phyloP scores from a whole-genome alignment of 2,329 filamentous ascomycete genomes.

The Fusarium nisikadoi region DNA sequence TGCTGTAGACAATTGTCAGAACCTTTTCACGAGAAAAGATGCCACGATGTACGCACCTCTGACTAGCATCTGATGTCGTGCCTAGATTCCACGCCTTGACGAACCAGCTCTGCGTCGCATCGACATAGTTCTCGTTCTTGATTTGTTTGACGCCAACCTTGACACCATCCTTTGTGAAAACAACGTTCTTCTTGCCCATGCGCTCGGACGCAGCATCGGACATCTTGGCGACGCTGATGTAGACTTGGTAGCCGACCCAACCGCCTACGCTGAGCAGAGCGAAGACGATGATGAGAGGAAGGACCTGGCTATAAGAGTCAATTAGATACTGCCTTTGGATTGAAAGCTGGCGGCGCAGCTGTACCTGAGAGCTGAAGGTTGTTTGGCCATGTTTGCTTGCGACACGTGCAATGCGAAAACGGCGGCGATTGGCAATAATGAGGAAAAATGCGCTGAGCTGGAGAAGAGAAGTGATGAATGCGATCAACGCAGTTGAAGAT shows the following conservation, averaged over 20 bases:
- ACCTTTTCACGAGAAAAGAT: not conserved
- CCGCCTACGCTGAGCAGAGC: constrained; percentile 68
- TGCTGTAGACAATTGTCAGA: constrained; percentile 32
- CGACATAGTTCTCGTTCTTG: constrained; percentile 76
- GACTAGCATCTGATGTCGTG: constrained; percentile 41
- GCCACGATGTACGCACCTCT: constrained; percentile 23
- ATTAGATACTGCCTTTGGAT: not conserved
- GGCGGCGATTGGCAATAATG: not conserved
- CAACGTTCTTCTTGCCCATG: constrained; percentile 80
- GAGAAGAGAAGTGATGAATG: not conserved
- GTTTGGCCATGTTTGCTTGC: constrained; percentile 36
- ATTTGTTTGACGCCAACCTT: constrained; percentile 77
- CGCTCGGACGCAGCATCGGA: constrained; percentile 71
- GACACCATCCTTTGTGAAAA: constrained; percentile 79
- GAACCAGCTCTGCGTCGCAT: constrained; percentile 75
- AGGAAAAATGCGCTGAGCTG: not conserved
- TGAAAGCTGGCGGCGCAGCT: not conserved
- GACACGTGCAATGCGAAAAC: constrained; percentile 3
- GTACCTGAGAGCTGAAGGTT: constrained; percentile 41
- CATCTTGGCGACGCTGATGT: constrained; percentile 73
- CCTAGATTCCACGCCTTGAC: constrained; percentile 74
- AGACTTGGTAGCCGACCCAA: constrained; percentile 79
- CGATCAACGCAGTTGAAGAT: constrained; percentile 25
- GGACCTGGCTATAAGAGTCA: constrained; percentile 61
- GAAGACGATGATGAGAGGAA: constrained; percentile 75